Percentiles rank a stretch among this genome's conserved stretches.
Evolutionary conservation across 306 rosid species (phyloP).

Genomic region (Hippophae gyantsensis): DNA sequence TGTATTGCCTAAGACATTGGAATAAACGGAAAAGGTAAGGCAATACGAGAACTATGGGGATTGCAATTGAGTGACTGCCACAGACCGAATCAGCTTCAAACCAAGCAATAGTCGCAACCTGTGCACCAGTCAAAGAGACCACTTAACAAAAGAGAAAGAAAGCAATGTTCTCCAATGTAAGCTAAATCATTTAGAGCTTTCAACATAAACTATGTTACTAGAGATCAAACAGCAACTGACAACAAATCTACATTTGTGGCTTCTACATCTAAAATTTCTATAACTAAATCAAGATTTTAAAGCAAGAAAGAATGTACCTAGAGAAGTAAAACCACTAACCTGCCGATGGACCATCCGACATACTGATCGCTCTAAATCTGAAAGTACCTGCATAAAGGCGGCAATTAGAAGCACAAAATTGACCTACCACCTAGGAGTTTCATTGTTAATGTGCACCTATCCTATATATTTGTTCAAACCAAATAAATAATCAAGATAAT

Average conservation of each 20-base stretch:
- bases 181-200: too few relatives aligned
- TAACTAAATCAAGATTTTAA: too few relatives aligned
- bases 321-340: conserved; percentile 32
- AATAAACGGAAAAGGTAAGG: conserved; percentile 92
- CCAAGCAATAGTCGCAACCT: conserved; percentile 99
- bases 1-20: conserved; percentile 95
- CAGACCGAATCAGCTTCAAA: conserved; percentile 99
- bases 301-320: too few relatives aligned
- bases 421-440: too few relatives aligned
- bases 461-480: neutral
- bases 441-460: neutral
- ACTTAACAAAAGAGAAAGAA: conserved; percentile 18
- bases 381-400: conserved; percentile 59
- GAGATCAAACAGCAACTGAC: too few relatives aligned
- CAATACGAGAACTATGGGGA: conserved; percentile 86
- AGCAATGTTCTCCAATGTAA: conserved; percentile 3
- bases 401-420: conserved; percentile 8
- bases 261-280: too few relatives aligned
- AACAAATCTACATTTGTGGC: too few relatives aligned
- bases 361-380: conserved; percentile 91
- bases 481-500: neutral
- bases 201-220: too few relatives aligned
- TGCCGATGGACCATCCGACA: conserved; percentile 96
- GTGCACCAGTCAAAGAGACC: conserved; percentile 28
- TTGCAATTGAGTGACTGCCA: conserved; percentile 91